Conservation (phyloP, 2,329 filamentous ascomycete genomes). For the Fusarium virguliforme region DNA sequence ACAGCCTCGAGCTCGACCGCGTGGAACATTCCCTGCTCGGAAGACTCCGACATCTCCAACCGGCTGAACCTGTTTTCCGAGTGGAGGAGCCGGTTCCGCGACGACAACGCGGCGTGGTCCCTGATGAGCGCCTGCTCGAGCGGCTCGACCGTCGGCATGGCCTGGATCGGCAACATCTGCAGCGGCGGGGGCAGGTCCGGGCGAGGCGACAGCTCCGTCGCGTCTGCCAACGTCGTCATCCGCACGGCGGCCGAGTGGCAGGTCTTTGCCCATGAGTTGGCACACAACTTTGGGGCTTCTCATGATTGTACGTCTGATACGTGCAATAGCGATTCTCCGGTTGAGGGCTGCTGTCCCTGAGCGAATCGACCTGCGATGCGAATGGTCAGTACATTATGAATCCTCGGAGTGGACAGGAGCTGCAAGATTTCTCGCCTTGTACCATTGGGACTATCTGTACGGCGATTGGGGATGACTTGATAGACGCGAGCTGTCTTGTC, state of each 20-base stretch:
- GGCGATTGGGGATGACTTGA: conserved; percentile 80
- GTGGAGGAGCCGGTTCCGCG: conserved; percentile 79
- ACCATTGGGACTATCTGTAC: conserved; percentile 90
- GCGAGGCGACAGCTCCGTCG: conserved; percentile 75
- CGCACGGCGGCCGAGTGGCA: conserved; percentile 87
- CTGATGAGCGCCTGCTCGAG: conserved; percentile 83
- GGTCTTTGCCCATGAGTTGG: conserved; percentile 89
- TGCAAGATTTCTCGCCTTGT: conserved; percentile 84
- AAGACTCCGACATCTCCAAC: conserved; percentile 73
- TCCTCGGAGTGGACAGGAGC: conserved; percentile 78
- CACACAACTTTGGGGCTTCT: conserved; percentile 66
- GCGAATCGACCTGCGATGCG: conserved; percentile 76
- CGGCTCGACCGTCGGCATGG: conserved; percentile 84
- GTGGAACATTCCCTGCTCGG: conserved; percentile 84
- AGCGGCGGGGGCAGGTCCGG: conserved; percentile 61
- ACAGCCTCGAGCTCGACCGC: conserved; percentile 71
- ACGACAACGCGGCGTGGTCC: conserved; percentile 91
- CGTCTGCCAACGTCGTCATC: conserved; percentile 85
- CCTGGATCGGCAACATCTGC: conserved; percentile 90
- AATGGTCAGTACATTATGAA: conserved; percentile 88
- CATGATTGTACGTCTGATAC: conserved; percentile 39
- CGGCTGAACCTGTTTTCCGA: conserved; percentile 85
- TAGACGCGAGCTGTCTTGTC: conserved; percentile 80
- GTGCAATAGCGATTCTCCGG: conserved; percentile 20
- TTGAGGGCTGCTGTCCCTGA: conserved; percentile 76